Conservation (phyloP, 306 rosid species). For the Cercis canadensis region DNA sequence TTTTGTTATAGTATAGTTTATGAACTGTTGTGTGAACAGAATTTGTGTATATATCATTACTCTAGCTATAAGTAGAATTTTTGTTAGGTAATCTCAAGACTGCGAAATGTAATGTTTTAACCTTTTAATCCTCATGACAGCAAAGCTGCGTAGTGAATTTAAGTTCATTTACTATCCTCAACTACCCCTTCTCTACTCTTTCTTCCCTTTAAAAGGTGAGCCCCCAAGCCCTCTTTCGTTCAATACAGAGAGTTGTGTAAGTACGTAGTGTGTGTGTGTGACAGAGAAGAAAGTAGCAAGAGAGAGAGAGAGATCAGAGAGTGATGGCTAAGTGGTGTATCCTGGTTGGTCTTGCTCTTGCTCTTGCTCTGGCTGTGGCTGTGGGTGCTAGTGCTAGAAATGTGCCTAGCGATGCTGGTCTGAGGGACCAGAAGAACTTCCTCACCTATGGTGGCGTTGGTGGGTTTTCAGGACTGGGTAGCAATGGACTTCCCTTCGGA, state of each 20-base stretch:
- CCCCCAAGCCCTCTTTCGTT: neutral
- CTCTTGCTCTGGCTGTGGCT: conserved; percentile 57
- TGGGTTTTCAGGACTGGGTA: conserved; percentile 65
- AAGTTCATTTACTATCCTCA: conserved; percentile 62
- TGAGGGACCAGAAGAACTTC: conserved; percentile 79
- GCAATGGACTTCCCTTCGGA: conserved; percentile 63
- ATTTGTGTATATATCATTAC: no score
- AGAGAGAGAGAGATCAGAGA: no score
- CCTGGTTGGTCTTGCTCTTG: conserved; percentile 34
- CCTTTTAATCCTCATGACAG: neutral
- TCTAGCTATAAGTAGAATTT: no score
- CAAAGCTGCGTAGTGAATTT: conserved; percentile 42
- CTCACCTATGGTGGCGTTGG: conserved; percentile 61
- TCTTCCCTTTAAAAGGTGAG: conserved; percentile 41
- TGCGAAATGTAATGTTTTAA: no score
- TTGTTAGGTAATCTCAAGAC: no score
- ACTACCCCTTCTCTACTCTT: conserved; percentile 38
- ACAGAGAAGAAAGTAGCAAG: neutral
- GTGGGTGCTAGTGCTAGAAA: conserved; percentile 52
- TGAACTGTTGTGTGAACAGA: no score
- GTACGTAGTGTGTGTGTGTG: neutral
- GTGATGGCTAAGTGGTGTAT: conserved; percentile 57
- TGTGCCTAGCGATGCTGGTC: conserved; percentile 51
- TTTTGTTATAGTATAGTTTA: no score
- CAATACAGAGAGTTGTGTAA: neutral